phyloP scores from a whole-genome alignment of 208 protist genomes.

The Crithidia expoeki region DNA sequence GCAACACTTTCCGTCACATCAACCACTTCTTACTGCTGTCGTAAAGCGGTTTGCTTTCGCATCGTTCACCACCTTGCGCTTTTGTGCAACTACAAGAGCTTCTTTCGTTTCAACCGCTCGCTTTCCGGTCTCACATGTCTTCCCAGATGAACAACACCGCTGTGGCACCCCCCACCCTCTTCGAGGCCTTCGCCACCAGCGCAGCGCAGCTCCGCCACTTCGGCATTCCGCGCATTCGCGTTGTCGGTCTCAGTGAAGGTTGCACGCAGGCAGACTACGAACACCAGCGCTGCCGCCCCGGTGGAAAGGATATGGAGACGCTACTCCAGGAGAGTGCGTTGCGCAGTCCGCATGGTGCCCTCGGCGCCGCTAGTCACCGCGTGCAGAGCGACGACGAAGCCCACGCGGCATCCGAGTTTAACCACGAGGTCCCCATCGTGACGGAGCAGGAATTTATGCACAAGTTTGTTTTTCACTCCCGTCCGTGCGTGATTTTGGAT shows the following conservation, averaged over 20 bases:
- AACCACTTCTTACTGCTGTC: too few relatives aligned
- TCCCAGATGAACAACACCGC: background rate
- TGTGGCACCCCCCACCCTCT: conserved; percentile 38
- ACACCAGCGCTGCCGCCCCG: conserved; percentile 12
- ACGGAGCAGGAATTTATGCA: conserved; percentile 85
- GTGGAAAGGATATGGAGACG: conserved; percentile 34
- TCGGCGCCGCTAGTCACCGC: conserved; percentile 17
- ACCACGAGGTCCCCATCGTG: conserved; percentile 38
- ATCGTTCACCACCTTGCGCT: too few relatives aligned
- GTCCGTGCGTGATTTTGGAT: conserved; percentile 81
- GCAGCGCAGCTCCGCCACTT: conserved; percentile 70
- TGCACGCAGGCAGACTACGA: conserved; percentile 30
- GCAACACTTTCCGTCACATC: too few relatives aligned
- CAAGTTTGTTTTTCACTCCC: conserved; percentile 84
- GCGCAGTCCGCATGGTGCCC: conserved; percentile 10
- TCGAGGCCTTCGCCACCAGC: conserved; percentile 68
- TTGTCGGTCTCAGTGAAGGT: conserved; percentile 66
- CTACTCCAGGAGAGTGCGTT: conserved; percentile 34
- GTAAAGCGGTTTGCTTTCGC: too few relatives aligned
- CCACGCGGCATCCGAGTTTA: conserved; percentile 5
- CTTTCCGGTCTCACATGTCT: background rate
- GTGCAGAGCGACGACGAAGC: conserved; percentile 12
- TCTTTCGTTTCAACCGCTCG: background rate
- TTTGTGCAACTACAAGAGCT: too few relatives aligned
- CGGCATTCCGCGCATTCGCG: conserved; percentile 68